A percentile compares a stretch with the other conserved stretches of the same genome.
Conservation (phyloP, 257 asterid species). For the Nicotiana benthamiana region DNA sequence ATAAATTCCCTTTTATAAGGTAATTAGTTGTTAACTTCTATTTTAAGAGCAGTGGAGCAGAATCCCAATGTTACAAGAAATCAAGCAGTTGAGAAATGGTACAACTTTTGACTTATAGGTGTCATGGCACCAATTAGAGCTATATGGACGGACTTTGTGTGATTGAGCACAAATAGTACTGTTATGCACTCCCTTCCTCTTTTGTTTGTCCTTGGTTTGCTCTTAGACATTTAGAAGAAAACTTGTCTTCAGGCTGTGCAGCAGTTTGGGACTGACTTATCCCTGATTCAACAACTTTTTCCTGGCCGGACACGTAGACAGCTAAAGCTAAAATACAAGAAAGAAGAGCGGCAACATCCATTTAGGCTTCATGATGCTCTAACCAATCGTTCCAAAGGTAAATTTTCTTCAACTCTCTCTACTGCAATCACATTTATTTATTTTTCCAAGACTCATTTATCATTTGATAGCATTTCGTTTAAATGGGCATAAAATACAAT, state of each 20-base stretch:
- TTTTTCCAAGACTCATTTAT: not conserved
- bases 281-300: conserved; percentile 82
- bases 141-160: conserved; percentile 3
- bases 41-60: not conserved
- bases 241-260: conserved; percentile 41
- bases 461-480: not conserved
- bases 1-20: not conserved
- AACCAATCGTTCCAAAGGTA: conserved; percentile 62
- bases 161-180: not conserved
- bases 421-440: not conserved
- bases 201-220: not conserved
- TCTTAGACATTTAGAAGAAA: not conserved
- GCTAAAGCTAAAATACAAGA: conserved; percentile 63
- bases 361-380: conserved; percentile 66
- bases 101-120: not conserved
- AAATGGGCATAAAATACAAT: not conserved
- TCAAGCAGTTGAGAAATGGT: not conserved
- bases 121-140: not conserved
- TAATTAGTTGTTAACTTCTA: not conserved
- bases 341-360: conserved; percentile 77
- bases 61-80: not conserved
- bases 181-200: not conserved
- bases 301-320: conserved; percentile 67
- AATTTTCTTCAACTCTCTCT: not conserved
- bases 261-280: conserved; percentile 83